These are phyloP conservation scores for Nemania bipapillata DNA, from an alignment of 2,329 filamentous ascomycete genomes.

Conservation along the genomic window DNA sequence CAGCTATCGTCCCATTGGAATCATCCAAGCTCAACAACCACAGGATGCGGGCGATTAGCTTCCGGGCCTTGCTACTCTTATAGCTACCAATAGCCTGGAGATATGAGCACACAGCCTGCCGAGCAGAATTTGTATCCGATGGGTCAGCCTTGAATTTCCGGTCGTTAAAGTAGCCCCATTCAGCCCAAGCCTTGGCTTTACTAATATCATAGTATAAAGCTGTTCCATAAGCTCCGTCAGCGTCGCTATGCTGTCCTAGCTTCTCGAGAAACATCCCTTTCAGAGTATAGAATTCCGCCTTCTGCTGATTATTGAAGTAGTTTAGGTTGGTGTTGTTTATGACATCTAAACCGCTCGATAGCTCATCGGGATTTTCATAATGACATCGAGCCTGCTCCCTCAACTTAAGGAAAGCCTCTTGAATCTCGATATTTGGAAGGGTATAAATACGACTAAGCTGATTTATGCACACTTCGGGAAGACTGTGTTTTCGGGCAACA, in stretches of 20 bases:
- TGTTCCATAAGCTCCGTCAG: constrained; percentile 92
- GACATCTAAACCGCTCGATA: constrained; percentile 92
- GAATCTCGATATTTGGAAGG: constrained; percentile 98
- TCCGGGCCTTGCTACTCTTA: constrained; percentile 96
- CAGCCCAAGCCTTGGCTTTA: constrained; percentile 96
- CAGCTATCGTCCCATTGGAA: constrained; percentile 80
- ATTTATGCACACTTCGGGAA: constrained; percentile 96
- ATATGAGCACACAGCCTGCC: constrained; percentile 94
- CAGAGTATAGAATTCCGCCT: constrained; percentile 98
- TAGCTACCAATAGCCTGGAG: constrained; percentile 95
- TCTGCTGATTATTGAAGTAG: constrained; percentile 95
- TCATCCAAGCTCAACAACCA: constrained; percentile 97
- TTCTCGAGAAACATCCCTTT: constrained; percentile 99
- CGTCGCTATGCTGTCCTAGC: constrained; percentile 87
- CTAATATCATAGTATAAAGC: constrained; percentile 96
- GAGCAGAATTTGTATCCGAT: constrained; percentile 80
- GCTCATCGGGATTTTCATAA: constrained; percentile 93
- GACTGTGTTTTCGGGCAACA: constrained; percentile 94
- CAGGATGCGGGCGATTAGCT: constrained; percentile 89
- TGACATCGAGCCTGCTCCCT: constrained; percentile 99
- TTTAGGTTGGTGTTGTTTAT: constrained; percentile 99
- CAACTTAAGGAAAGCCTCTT: constrained; percentile 97
- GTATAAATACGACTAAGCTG: constrained; percentile 98
- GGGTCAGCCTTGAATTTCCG: constrained; percentile 94
- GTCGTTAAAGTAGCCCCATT: constrained; percentile 99